Conservation (phyloP, 2,329 filamentous ascomycete genomes). For the Lithohypha guttulata region DNA sequence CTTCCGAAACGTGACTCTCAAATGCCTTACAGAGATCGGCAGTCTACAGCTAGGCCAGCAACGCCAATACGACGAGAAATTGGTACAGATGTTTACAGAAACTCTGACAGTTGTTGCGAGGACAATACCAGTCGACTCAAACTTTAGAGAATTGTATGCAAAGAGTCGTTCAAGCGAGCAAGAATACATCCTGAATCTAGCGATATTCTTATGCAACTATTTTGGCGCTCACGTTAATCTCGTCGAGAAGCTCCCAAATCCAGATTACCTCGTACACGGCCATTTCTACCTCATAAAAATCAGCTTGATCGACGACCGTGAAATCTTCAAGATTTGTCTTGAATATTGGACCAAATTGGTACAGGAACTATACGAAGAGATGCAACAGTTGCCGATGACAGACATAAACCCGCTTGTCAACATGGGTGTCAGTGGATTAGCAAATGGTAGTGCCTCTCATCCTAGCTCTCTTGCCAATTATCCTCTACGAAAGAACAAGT, state of each 20-base stretch:
- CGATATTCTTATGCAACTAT: constrained; percentile 92
- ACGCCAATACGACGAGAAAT: constrained; percentile 80
- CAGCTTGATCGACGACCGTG: constrained; percentile 94
- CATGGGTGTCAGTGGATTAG: constrained; percentile 59
- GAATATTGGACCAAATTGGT: constrained; percentile 99
- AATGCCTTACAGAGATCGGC: constrained; percentile 94
- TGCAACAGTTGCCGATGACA: constrained; percentile 89
- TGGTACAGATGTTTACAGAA: constrained; percentile 97
- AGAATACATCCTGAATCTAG: constrained; percentile 94
- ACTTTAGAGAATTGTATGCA: constrained; percentile 83
- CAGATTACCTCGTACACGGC: constrained; percentile 86
- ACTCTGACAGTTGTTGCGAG: constrained; percentile 84
- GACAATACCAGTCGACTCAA: constrained; percentile 82
- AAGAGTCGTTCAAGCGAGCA: constrained; percentile 88
- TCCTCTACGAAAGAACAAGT: constrained; percentile 94
- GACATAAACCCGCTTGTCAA: constrained; percentile 83
- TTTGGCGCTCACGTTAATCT: constrained; percentile 88
- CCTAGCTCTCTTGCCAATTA: constrained; percentile 78
- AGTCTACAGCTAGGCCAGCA: constrained; percentile 72
- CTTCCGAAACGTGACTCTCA: constrained; percentile 92
- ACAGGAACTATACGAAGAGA: constrained; percentile 95
- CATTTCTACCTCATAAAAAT: constrained; percentile 98
- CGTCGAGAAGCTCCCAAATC: constrained; percentile 90
- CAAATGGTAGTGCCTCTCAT: constrained; percentile 74
- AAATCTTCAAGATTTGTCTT: constrained; percentile 98